Percentiles rank a stretch among this genome's conserved stretches.
Conservation (phyloP, 2,329 filamentous ascomycete genomes). For the Fusarium caatingaense region DNA sequence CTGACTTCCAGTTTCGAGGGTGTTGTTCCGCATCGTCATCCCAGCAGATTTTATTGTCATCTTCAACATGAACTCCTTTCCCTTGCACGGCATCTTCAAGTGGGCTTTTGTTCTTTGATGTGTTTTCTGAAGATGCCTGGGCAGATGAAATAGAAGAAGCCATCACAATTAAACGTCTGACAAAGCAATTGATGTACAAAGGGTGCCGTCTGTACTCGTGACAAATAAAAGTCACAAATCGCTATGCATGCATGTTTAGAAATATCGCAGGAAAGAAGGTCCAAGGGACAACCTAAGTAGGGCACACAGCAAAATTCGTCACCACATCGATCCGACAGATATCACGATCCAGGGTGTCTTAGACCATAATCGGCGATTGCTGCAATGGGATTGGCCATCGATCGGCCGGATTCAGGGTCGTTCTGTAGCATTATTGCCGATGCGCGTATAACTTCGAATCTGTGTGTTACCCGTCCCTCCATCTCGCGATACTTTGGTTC, state of each 20-base stretch:
- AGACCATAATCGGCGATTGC: not conserved
- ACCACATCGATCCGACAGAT: not conserved
- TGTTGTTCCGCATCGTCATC: conserved; percentile 1
- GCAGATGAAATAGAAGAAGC: not conserved
- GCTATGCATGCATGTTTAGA: not conserved
- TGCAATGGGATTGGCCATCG: not conserved
- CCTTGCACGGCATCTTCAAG: not conserved
- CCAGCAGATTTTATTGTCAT: not conserved
- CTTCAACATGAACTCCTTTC: conserved; percentile 1
- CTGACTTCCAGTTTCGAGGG: not conserved
- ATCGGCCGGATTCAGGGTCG: not conserved
- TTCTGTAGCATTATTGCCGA: not conserved
- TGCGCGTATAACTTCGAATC: not conserved
- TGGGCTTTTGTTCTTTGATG: not conserved
- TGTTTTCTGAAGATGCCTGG: not conserved
- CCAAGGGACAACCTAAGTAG: not conserved
- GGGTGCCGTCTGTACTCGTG: not conserved
- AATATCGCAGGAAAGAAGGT: not conserved
- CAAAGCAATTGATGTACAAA: not conserved
- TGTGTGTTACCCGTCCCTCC: not conserved
- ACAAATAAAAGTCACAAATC: not conserved
- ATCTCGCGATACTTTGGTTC: not conserved
- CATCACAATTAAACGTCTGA: not conserved
- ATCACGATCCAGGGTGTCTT: not conserved
- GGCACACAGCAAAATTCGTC: not conserved